These are phyloP conservation scores for Albizia julibrissin DNA, from an alignment of 306 rosid genomes.

Conservation along the genomic window DNA sequence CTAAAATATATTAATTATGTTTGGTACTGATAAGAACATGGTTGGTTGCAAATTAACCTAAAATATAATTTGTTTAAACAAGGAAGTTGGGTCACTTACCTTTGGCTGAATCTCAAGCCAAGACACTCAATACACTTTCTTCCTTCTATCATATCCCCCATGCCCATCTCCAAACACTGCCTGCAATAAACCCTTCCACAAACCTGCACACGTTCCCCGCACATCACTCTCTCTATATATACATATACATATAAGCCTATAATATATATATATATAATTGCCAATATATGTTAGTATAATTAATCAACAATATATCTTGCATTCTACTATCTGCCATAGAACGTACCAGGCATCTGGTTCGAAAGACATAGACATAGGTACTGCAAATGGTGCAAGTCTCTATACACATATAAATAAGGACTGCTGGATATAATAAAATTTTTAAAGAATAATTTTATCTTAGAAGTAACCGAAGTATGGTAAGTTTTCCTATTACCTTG, in stretches of 20 bases:
- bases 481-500: too few relatives aligned
- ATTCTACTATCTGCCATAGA: background rate
- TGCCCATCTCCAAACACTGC: slow-evolving; percentile 68
- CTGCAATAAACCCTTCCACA: slow-evolving; percentile 92
- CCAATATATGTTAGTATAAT: background rate
- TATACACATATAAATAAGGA: too few relatives aligned
- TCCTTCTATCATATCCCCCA: slow-evolving; percentile 93
- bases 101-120: slow-evolving; percentile 84
- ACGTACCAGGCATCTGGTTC: slow-evolving; percentile 76
- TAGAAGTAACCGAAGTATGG: too few relatives aligned
- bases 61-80: too few relatives aligned
- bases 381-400: slow-evolving; percentile 69
- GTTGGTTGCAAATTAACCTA: too few relatives aligned
- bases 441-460: too few relatives aligned
- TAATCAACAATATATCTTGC: background rate
- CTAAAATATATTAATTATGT: too few relatives aligned
- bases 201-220: slow-evolving; percentile 44
- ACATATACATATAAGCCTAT: too few relatives aligned
- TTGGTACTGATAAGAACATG: too few relatives aligned
- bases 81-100: slow-evolving; percentile 36
- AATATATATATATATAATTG: background rate
- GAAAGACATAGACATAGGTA: slow-evolving; percentile 60
- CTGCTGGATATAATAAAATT: too few relatives aligned
- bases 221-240: background rate
- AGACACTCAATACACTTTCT: slow-evolving; percentile 82